Evolutionary conservation across 257 asterid genomes (phyloP).

Genomic region (Scutellaria barbata): DNA sequence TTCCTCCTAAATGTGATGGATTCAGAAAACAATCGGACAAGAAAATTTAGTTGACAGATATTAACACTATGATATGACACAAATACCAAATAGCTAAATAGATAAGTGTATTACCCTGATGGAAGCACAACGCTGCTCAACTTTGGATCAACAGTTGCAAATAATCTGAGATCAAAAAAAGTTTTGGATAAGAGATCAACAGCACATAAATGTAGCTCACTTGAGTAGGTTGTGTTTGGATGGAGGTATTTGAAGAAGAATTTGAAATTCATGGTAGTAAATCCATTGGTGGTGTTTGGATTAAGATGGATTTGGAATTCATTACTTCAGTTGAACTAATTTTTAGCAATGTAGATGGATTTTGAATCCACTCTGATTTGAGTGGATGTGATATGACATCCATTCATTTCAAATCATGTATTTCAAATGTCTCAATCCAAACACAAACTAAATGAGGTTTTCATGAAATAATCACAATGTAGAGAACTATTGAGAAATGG

Average conservation of each 20-base stretch:
- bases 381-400: too few species aligned
- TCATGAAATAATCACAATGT: background rate
- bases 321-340: too few species aligned
- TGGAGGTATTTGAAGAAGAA: too few species aligned
- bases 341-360: too few species aligned
- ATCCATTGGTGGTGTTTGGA: too few species aligned
- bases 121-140: slow-evolving; percentile 84
- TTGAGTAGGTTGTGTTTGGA: too few species aligned
- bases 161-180: slow-evolving; percentile 65
- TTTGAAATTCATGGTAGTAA: too few species aligned
- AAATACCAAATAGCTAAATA: slow-evolving; percentile 11
- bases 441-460: background rate
- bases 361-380: too few species aligned
- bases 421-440: too few species aligned
- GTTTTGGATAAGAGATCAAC: slow-evolving; percentile 31
- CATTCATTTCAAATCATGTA: too few species aligned
- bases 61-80: slow-evolving; percentile 18
- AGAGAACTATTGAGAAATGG: slow-evolving; percentile 4
- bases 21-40: slow-evolving; percentile 33
- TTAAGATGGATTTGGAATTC: too few species aligned
- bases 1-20: slow-evolving; percentile 65
- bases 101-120: slow-evolving; percentile 69
- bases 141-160: slow-evolving; percentile 97
- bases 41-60: slow-evolving; percentile 27
- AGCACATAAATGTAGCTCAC: background rate